These are phyloP conservation scores for Ophiobolus disseminans DNA, from an alignment of 2,329 filamentous ascomycete genomes.

Conservation along the genomic window DNA sequence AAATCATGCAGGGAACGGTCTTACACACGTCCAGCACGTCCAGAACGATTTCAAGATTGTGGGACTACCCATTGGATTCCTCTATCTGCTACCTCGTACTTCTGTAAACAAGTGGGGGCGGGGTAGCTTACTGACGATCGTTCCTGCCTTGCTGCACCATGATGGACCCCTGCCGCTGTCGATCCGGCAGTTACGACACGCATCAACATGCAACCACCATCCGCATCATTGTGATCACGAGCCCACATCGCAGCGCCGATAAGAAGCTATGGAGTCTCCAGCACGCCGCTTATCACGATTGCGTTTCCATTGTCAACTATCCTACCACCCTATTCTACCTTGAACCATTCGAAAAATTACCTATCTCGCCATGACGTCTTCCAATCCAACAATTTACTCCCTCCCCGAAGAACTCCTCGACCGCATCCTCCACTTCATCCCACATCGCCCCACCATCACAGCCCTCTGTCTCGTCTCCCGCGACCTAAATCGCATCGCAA, in stretches of 20 bases:
- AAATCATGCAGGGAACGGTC: too few species aligned
- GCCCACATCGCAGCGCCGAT: background rate
- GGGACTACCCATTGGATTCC: too few species aligned
- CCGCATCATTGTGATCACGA: conserved; percentile 1
- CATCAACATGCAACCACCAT: background rate
- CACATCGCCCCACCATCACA: background rate
- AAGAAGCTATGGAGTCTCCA: background rate
- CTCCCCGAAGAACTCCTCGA: conserved; percentile 26
- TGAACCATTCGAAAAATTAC: background rate
- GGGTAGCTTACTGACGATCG: background rate
- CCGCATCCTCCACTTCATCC: conserved; percentile 10
- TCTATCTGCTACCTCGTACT: background rate
- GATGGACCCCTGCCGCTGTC: conserved; percentile 1
- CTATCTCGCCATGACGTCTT: background rate
- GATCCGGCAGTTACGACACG: conserved; percentile 2
- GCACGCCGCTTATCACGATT: background rate
- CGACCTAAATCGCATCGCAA: conserved; percentile 20
- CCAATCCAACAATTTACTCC: background rate
- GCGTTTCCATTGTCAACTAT: background rate
- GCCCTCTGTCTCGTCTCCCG: conserved; percentile 18
- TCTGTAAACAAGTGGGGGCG: conserved; percentile 3
- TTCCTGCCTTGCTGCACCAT: too few species aligned
- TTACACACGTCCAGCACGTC: too few species aligned
- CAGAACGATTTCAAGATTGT: too few species aligned
- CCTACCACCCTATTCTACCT: background rate